Conservation (phyloP, 2,329 filamentous ascomycete species). For the Bisporella sp. region DNA sequence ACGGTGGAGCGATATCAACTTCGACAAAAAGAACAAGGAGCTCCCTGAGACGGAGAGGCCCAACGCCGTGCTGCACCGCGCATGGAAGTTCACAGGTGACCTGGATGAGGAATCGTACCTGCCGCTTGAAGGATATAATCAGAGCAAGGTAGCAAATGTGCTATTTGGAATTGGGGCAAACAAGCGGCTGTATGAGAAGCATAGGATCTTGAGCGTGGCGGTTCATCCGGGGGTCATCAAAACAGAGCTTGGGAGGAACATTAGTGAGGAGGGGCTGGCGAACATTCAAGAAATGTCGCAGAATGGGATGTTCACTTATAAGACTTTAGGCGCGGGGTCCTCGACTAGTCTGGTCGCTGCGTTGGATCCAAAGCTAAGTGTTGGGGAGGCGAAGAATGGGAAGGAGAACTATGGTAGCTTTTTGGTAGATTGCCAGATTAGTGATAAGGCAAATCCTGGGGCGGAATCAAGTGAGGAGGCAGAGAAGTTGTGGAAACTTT, state of each 20-base stretch:
- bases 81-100: conserved; percentile 18
- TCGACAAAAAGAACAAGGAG: conserved; percentile 27
- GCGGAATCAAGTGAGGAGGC: conserved; percentile 28
- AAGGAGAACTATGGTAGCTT: conserved; percentile 28
- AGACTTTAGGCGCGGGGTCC: conserved; percentile 1
- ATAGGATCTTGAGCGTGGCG: conserved; percentile 22
- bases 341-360: conserved; percentile 31
- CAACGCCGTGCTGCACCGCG: conserved; percentile 14
- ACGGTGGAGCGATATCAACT: conserved; percentile 31
- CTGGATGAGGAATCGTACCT: conserved; percentile 24
- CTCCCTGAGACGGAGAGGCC: conserved; percentile 28
- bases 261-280: background rate
- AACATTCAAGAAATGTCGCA: background rate
- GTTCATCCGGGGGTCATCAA: conserved; percentile 24
- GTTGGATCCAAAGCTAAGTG: conserved; percentile 27
- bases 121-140: conserved; percentile 30
- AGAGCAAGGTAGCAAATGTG: conserved; percentile 31
- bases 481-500: conserved; percentile 38
- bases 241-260: conserved; percentile 26
- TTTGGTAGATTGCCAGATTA: conserved; percentile 28
- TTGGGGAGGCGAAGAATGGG: conserved; percentile 14
- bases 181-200: conserved; percentile 17
- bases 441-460: conserved; percentile 14
- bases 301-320: background rate
- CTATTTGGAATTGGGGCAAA: conserved; percentile 27